Evolutionary conservation across 805 yeast species (phyloP).

Genomic region (Yarrowia bubula): DNA sequence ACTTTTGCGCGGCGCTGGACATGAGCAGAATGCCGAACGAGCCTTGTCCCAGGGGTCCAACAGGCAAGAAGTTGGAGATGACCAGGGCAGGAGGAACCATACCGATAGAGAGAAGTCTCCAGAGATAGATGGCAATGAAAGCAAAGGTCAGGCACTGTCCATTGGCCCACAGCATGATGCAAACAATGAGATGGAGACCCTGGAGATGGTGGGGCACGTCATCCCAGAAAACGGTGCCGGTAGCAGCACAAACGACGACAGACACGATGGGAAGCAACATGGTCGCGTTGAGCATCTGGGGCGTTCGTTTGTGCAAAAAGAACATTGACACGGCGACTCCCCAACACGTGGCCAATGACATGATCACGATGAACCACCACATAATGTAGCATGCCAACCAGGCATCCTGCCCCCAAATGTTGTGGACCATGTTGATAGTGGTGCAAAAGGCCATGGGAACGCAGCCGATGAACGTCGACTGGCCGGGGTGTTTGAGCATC

Average conservation of each 20-base stretch:
- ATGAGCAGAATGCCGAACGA: conserved; percentile 61
- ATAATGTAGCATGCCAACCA: conserved; percentile 57
- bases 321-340: conserved; percentile 54
- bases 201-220: conserved; percentile 49
- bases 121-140: conserved; percentile 55
- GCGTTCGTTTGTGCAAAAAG: conserved; percentile 40
- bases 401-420: conserved; percentile 43
- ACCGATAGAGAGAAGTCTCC: conserved; percentile 57
- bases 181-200: conserved; percentile 52
- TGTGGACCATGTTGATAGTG: conserved; percentile 55
- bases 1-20: conserved; percentile 45
- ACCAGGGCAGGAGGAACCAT: conserved; percentile 57
- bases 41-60: conserved; percentile 87
- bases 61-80: conserved; percentile 65
- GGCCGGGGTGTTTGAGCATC: conserved; percentile 44
- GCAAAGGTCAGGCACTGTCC: conserved; percentile 62
- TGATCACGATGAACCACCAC: conserved; percentile 68
- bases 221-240: conserved; percentile 57
- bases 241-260: conserved; percentile 68
- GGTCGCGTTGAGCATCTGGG: conserved; percentile 51
- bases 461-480: conserved; percentile 71
- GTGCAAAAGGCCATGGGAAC: conserved; percentile 77
- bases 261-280: conserved; percentile 76
- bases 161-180: conserved; percentile 64
- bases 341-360: conserved; percentile 61